Percentiles rank a stretch among this genome's conserved stretches.
These are phyloP conservation scores for Neocatenulostroma microsporum DNA, from an alignment of 2,329 filamentous ascomycete species.

Conservation along the genomic window DNA sequence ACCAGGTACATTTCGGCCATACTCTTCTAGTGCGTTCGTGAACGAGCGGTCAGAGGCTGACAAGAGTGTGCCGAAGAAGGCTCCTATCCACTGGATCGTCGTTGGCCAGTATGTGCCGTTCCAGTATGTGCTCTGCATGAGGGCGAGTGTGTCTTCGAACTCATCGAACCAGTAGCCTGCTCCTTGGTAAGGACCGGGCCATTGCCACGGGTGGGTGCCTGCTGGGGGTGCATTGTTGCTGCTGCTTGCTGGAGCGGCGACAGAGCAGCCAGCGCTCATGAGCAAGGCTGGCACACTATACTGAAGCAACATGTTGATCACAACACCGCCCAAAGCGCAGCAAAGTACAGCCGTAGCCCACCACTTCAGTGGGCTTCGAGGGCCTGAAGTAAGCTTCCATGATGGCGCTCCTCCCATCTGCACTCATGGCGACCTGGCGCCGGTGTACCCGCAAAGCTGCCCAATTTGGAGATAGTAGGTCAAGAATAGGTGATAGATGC, in stretches of 20 bases:
- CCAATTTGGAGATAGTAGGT: no score
- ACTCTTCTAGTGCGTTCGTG: conserved; percentile 11
- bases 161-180: conserved; percentile 21
- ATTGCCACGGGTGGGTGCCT: background rate
- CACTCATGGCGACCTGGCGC: background rate
- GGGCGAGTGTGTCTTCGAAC: conserved; percentile 20
- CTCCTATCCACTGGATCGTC: conserved; percentile 25
- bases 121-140: conserved; percentile 25
- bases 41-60: conserved; percentile 17
- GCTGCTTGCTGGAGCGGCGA: background rate
- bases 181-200: background rate
- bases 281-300: conserved; percentile 1
- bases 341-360: background rate
- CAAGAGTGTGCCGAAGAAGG: conserved; percentile 23
- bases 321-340: background rate
- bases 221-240: background rate
- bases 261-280: background rate
- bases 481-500: no score
- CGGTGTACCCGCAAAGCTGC: no score
- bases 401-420: conserved; percentile 1
- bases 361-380: background rate
- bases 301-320: conserved; percentile 1
- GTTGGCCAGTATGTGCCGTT: conserved; percentile 25
- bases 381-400: background rate
- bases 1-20: conserved; percentile 9